phyloP scores from a whole-genome alignment of 768 basidiomycete genomes.

The Termitomyces sp. region DNA sequence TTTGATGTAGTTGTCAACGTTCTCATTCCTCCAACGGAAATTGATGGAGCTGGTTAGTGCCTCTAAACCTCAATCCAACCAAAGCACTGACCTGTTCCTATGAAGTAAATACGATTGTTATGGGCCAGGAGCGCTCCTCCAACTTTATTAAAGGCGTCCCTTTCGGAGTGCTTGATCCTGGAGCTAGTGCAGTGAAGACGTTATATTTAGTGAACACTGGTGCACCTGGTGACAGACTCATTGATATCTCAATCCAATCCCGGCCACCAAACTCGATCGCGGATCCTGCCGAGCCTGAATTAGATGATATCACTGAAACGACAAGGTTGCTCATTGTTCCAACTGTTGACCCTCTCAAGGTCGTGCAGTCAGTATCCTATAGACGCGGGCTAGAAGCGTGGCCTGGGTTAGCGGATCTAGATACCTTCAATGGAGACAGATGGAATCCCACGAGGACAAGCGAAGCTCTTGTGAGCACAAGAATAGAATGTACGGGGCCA shows the following conservation, averaged over 20 bases:
- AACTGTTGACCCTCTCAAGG: slow-evolving; percentile 59
- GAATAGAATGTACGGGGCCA: slow-evolving; percentile 53
- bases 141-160: slow-evolving; percentile 72
- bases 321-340: slow-evolving; percentile 67
- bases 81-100: background rate
- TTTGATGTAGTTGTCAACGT: slow-evolving; percentile 72
- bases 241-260: slow-evolving; percentile 83
- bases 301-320: slow-evolving; percentile 51
- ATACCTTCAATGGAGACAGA: slow-evolving; percentile 49
- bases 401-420: slow-evolving; percentile 51
- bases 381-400: slow-evolving; percentile 38
- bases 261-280: slow-evolving; percentile 33
- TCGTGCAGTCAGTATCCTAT: slow-evolving; percentile 56
- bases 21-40: slow-evolving; percentile 77
- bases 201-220: slow-evolving; percentile 63
- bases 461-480: slow-evolving; percentile 56
- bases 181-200: slow-evolving; percentile 56
- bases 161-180: slow-evolving; percentile 63
- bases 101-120: slow-evolving; percentile 57
- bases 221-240: slow-evolving; percentile 62
- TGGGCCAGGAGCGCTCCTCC: slow-evolving; percentile 65
- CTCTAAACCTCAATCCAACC: background rate
- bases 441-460: slow-evolving; percentile 53
- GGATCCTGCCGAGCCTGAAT: slow-evolving; percentile 24
- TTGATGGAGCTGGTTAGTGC: slow-evolving; percentile 65